Evolutionary conservation across 805 yeast species (phyloP).

Genomic region (Cephaloascus albidus): DNA sequence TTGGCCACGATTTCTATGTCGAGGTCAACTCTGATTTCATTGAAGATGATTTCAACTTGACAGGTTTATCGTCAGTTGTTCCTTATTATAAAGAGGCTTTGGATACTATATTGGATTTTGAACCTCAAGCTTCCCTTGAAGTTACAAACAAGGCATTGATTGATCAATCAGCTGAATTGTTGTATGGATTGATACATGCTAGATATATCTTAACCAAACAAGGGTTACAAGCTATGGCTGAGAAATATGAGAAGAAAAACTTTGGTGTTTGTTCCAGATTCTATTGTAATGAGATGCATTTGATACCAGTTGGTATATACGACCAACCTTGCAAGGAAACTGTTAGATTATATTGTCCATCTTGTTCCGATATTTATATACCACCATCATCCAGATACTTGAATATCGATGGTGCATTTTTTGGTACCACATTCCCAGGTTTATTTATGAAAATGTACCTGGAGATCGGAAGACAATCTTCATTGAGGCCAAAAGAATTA

Average conservation of each 20-base stretch:
- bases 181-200: slow-evolving; percentile 93
- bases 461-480: slow-evolving; percentile 76
- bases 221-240: slow-evolving; percentile 88
- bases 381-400: slow-evolving; percentile 83
- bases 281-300: slow-evolving; percentile 80
- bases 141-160: slow-evolving; percentile 65
- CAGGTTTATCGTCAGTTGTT: slow-evolving; percentile 78
- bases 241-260: slow-evolving; percentile 78
- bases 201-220: slow-evolving; percentile 82
- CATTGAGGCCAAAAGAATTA: slow-evolving; percentile 44
- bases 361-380: slow-evolving; percentile 83
- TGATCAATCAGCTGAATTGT: slow-evolving; percentile 83
- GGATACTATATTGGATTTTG: slow-evolving; percentile 84
- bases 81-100: slow-evolving; percentile 89
- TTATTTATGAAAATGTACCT: slow-evolving; percentile 84
- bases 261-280: slow-evolving; percentile 92
- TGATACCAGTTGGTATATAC: slow-evolving; percentile 85
- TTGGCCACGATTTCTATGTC: slow-evolving; percentile 85
- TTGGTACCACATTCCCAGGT: slow-evolving; percentile 95
- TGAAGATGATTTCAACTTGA: slow-evolving; percentile 93
- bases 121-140: slow-evolving; percentile 46
- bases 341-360: slow-evolving; percentile 87
- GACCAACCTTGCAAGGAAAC: slow-evolving; percentile 91
- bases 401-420: slow-evolving; percentile 92
- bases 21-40: slow-evolving; percentile 89